These are phyloP conservation scores for Puccinellia tenuiflora DNA, from an alignment of 176 grass and related monocot genomes.

Conservation along the genomic window DNA sequence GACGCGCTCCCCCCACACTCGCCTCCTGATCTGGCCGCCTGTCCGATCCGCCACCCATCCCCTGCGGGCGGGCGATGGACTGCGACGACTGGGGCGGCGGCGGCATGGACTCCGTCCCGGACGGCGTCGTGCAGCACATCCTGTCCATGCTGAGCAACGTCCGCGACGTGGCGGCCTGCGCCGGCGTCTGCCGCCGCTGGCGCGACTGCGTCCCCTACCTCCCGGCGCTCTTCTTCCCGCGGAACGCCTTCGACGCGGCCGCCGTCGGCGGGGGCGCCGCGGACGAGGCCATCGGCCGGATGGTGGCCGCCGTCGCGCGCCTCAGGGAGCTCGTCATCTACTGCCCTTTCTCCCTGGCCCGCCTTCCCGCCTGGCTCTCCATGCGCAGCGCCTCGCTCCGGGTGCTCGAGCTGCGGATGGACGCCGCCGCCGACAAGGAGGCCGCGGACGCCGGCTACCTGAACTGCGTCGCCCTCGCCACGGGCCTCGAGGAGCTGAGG, in stretches of 20 bases:
- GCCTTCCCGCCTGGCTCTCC: slow-evolving; percentile 53
- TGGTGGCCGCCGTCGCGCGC: slow-evolving; percentile 46
- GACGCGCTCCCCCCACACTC: neutral
- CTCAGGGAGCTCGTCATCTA: slow-evolving; percentile 85
- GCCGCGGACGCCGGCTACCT: slow-evolving; percentile 21
- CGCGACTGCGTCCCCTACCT: slow-evolving; percentile 74
- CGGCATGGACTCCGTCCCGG: slow-evolving; percentile 68
- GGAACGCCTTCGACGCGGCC: slow-evolving; percentile 56
- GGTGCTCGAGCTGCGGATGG: slow-evolving; percentile 76
- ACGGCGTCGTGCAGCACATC: slow-evolving; percentile 77
- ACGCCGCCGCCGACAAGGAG: slow-evolving; percentile 53
- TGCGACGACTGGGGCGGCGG: neutral
- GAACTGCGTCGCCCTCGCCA: slow-evolving; percentile 53
- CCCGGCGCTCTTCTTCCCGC: slow-evolving; percentile 80
- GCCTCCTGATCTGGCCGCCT: neutral
- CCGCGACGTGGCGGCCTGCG: slow-evolving; percentile 71
- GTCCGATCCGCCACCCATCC: neutral
- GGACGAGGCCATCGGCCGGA: slow-evolving; percentile 67
- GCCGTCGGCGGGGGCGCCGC: slow-evolving; percentile 9
- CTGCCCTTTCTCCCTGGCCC: slow-evolving; percentile 73
- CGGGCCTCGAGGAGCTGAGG: slow-evolving; percentile 55
- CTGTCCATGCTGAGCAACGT: slow-evolving; percentile 76
- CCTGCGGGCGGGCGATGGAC: slow-evolving; percentile 2
- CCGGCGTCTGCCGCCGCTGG: slow-evolving; percentile 76
- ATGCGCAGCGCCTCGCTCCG: slow-evolving; percentile 53